Evolutionary conservation across 2,329 filamentous ascomycete species (phyloP).

Genomic region (Penicillium janthinellum): DNA sequence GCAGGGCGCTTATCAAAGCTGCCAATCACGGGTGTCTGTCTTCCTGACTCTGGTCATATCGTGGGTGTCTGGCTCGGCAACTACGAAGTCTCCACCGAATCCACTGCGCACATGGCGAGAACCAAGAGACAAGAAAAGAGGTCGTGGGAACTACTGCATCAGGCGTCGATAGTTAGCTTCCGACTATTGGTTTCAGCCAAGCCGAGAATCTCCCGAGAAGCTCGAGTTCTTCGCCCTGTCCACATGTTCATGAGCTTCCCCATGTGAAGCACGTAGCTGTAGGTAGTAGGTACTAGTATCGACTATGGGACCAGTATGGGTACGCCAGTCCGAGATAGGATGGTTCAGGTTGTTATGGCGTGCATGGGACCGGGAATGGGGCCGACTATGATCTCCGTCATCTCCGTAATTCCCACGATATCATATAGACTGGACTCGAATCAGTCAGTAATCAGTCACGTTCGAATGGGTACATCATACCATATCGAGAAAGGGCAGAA

Average conservation of each 20-base stretch:
- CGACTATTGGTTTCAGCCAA: slow-evolving; percentile 12
- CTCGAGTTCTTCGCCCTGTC: background rate
- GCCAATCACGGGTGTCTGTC: slow-evolving; percentile 15
- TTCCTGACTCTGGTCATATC: background rate
- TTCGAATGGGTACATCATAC: no score
- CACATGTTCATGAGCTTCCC: background rate
- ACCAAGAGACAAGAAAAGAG: background rate
- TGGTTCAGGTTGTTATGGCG: slow-evolving; percentile 11
- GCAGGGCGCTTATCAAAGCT: slow-evolving; percentile 18
- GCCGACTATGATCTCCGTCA: slow-evolving; percentile 17
- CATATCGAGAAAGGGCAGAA: no score
- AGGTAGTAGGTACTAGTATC: background rate
- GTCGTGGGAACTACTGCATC: background rate
- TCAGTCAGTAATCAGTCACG: background rate
- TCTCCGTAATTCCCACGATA: slow-evolving; percentile 8
- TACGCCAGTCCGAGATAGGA: slow-evolving; percentile 1
- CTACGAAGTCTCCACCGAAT: background rate
- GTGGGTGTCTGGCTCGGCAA: background rate
- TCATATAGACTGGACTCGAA: background rate
- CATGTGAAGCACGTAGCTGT: background rate
- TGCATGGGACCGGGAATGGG: slow-evolving; percentile 11
- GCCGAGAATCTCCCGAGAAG: slow-evolving; percentile 11
- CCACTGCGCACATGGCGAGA: slow-evolving; percentile 2
- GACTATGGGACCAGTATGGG: background rate
- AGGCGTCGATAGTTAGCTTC: background rate